phyloP scores from a whole-genome alignment of 1,284 basidiomycete genomes.

The Cerrena zonata region DNA sequence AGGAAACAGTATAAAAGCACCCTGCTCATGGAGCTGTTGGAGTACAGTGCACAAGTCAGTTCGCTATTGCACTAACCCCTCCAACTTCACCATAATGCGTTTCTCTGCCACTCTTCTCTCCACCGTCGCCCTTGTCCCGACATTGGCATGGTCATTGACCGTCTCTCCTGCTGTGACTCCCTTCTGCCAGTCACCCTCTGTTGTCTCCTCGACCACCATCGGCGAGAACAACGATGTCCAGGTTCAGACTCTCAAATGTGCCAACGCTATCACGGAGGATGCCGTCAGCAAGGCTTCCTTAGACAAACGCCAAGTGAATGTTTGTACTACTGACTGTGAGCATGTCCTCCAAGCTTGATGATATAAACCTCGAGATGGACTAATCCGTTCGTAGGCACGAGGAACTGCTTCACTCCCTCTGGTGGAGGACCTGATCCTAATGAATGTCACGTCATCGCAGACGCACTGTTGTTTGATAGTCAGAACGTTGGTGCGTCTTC shows the following conservation, averaged over 20 bases:
- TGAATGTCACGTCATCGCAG: slow-evolving; percentile 43
- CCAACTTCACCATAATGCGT: background rate
- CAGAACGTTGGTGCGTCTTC: slow-evolving; percentile 35
- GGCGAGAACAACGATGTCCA: slow-evolving; percentile 5
- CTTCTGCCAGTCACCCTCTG: slow-evolving; percentile 2
- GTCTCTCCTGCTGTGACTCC: background rate
- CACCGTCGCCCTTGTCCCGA: background rate
- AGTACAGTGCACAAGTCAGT: background rate
- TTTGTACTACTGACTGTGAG: slow-evolving; percentile 41
- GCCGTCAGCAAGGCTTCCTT: background rate
- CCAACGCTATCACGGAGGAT: background rate
- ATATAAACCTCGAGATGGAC: background rate
- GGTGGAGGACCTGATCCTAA: slow-evolving; percentile 42
- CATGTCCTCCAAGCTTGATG: background rate
- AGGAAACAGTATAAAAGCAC: background rate
- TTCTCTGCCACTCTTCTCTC: background rate
- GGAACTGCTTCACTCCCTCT: slow-evolving; percentile 38
- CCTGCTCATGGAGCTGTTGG: background rate
- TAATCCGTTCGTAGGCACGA: slow-evolving; percentile 28
- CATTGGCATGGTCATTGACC: background rate
- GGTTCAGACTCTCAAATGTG: slow-evolving; percentile 2
- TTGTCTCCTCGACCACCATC: slow-evolving; percentile 1
- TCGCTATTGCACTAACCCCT: background rate
- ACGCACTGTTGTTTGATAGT: slow-evolving; percentile 41
- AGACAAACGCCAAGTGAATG: slow-evolving; percentile 20